These are phyloP conservation scores for Acer negundo DNA, from an alignment of 345 rosid species.

Conservation along the genomic window DNA sequence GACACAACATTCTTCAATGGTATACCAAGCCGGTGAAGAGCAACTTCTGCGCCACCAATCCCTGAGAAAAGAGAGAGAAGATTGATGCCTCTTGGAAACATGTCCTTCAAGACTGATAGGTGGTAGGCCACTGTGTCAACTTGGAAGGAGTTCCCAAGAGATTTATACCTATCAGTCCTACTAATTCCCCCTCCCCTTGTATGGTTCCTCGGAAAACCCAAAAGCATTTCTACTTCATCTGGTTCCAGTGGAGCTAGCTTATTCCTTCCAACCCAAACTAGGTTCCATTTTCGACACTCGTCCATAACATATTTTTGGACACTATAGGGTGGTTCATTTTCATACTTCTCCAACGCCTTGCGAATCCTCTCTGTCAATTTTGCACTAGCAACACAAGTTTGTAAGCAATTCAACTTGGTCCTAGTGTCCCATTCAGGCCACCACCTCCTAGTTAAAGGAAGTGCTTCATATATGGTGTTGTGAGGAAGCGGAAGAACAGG, in stretches of 20 bases:
- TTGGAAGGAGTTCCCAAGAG: constrained; percentile 96
- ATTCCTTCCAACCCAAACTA: constrained; percentile 92
- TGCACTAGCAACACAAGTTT: constrained; percentile 71
- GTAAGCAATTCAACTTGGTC: constrained; percentile 76
- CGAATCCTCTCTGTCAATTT: constrained; percentile 73
- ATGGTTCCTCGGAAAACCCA: constrained; percentile 91
- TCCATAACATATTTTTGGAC: constrained; percentile 61
- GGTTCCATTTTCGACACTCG: constrained; percentile 83
- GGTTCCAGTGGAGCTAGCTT: constrained; percentile 88
- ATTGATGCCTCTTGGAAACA: constrained; percentile 69
- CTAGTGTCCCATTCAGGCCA: constrained; percentile 94
- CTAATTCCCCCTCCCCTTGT: constrained; percentile 95
- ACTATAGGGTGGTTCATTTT: constrained; percentile 52
- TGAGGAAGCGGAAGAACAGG: constrained; percentile 78
- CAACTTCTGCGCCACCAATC: constrained; percentile 94
- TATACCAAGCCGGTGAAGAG: constrained; percentile 75
- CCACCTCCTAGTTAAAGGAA: constrained; percentile 72
- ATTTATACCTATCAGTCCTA: constrained; percentile 78
- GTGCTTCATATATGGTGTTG: constrained; percentile 63
- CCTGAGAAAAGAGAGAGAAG: constrained; percentile 89
- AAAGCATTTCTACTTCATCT: constrained; percentile 86
- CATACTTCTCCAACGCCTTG: constrained; percentile 48
- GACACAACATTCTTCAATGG: constrained; percentile 70
- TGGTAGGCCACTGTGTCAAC: constrained; percentile 96
- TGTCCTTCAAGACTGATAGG: constrained; percentile 59